Evolutionary conservation across 768 basidiomycete genomes (phyloP).

Genomic region (Termitomyces sp.): DNA sequence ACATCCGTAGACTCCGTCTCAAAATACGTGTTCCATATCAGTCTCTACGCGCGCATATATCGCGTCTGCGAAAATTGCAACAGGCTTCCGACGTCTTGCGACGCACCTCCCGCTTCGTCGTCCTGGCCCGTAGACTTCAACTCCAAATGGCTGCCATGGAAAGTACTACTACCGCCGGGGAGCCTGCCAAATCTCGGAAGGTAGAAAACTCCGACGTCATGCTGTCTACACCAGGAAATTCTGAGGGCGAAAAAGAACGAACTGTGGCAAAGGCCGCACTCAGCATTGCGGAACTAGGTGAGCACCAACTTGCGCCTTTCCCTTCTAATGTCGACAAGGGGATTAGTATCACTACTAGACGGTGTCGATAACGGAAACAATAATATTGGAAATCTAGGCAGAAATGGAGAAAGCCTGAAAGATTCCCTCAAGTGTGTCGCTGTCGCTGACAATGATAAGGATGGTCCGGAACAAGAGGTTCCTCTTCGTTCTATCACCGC

Average conservation of each 20-base stretch:
- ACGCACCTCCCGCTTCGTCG: conserved; percentile 78
- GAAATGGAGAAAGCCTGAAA: neutral
- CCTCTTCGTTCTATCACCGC: conserved; percentile 71
- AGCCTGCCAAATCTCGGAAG: conserved; percentile 8
- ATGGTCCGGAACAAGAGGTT: conserved; percentile 24
- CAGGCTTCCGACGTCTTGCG: conserved; percentile 82
- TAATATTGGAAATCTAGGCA: neutral
- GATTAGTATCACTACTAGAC: conserved; percentile 46
- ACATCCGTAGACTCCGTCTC: conserved; percentile 54
- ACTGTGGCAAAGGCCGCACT: conserved; percentile 92
- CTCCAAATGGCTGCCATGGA: conserved; percentile 77
- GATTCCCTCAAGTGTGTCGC: conserved; percentile 8
- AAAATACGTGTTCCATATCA: conserved; percentile 87
- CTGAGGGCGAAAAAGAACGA: conserved; percentile 79
- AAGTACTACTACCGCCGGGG: conserved; percentile 16
- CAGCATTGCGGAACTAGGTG: conserved; percentile 86
- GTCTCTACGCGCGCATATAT: conserved; percentile 64
- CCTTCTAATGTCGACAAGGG: conserved; percentile 4
- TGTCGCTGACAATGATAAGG: conserved; percentile 11
- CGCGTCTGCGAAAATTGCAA: conserved; percentile 71
- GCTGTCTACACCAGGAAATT: conserved; percentile 24
- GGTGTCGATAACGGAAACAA: conserved; percentile 20
- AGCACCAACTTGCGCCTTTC: conserved; percentile 21
- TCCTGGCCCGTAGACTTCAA: conserved; percentile 78
- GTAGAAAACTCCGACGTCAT: conserved; percentile 7